Evolutionary conservation across 441 rosid species (phyloP), one percentile per base, ranked within the genome.

Genomic region (Kokia cookei): DNA sequence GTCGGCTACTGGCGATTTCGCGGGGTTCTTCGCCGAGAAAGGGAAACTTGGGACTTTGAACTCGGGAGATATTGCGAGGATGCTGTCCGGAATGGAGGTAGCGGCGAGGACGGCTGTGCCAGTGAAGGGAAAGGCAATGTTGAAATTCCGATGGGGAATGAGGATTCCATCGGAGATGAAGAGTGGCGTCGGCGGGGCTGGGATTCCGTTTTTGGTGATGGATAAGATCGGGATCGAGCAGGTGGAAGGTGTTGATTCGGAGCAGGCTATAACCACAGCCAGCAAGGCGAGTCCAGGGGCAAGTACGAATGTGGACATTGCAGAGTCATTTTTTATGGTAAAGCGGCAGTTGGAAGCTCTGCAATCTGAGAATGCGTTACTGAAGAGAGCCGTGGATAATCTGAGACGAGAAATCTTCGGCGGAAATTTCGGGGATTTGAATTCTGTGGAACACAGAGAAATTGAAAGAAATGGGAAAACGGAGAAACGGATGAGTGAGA

Each of bases 71-170:
- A 59, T 91, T 7, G 80, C 89, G 1, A 84, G 86, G 2, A 43
- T 81, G 29, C 73, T 94, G 1, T 82, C 94, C 4, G 93, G 97
- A 0, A 75, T 90, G 15, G 94, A 94, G 73, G 83, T 92, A 10
- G 78, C 88, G 26, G 97, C 96, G 50, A 85, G 79, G 82, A 92
- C 97, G 58, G 76, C 72, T 9, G 69, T 93, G 4, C 97, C 97
- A 2, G 81, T 92, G 63, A 86, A 83, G 81, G 82, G 86, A 50
- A 83, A 80, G 9, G 92, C 93, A 4, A 80, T 86, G 1, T 74
- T 93, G 77, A 90, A 81, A 72, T 89, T 89, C 88, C 81, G 93
- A 70, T 93, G 97, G 98, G 98, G 97, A 3, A 86, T 93, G 53
- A 84, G 92, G 89, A 85, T 92, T 72, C 97, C 97, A 3, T 78